phyloP scores from a whole-genome alignment of 2,329 filamentous ascomycete species.

The Colletotrichum gloeosporioides region DNA sequence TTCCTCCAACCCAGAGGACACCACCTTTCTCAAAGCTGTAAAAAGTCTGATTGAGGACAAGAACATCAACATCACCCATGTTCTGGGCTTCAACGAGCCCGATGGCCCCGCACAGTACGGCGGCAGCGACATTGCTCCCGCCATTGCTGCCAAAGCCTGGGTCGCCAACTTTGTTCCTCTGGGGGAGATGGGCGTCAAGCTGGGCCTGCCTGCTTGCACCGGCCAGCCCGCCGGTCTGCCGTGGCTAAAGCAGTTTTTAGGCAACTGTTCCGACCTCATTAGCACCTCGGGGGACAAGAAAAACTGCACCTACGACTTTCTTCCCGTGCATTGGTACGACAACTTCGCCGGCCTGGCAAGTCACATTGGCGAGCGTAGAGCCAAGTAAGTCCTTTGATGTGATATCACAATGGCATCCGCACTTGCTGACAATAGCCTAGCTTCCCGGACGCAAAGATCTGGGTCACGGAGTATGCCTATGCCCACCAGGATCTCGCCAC shows the following conservation, averaged over 20 bases:
- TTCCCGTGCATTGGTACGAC: constrained; percentile 73
- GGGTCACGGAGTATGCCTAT: constrained; percentile 80
- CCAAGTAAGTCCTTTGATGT: constrained; percentile 35
- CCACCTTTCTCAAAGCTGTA: constrained; percentile 66
- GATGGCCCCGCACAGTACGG: constrained; percentile 62
- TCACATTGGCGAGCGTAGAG: constrained; percentile 66
- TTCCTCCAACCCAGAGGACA: constrained; percentile 51
- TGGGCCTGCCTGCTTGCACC: constrained; percentile 75
- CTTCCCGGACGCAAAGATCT: constrained; percentile 68
- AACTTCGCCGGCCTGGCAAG: constrained; percentile 72
- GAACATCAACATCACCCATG: constrained; percentile 66
- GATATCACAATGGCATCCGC: neutral
- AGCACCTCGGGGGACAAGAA: constrained; percentile 42
- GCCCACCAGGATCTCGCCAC: constrained; percentile 58
- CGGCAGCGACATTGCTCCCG: constrained; percentile 66
- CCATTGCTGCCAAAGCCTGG: constrained; percentile 71
- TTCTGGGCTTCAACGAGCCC: constrained; percentile 83
- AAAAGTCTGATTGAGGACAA: constrained; percentile 55
- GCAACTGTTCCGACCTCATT: constrained; percentile 65
- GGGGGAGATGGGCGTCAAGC: constrained; percentile 64
- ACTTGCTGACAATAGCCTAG: constrained; percentile 34
- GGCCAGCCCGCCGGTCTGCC: constrained; percentile 63
- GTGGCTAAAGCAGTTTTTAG: constrained; percentile 61
- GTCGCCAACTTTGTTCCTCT: constrained; percentile 75
- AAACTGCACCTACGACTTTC: constrained; percentile 68